Conservation (phyloP, 2,329 filamentous ascomycete genomes). For the Colletotrichum tamarilloi region DNA sequence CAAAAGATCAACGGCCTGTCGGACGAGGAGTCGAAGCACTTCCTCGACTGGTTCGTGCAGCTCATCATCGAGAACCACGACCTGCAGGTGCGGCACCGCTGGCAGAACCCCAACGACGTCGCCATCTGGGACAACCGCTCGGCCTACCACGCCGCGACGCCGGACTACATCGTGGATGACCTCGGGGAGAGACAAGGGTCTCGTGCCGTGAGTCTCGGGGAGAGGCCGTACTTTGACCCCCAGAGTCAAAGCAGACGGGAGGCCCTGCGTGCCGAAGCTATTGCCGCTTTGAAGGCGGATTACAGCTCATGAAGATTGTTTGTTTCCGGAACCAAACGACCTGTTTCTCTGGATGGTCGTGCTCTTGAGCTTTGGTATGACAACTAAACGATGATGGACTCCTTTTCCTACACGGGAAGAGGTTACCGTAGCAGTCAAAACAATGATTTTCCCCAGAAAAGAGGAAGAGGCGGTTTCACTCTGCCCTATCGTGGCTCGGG, state of each 20-base stretch:
- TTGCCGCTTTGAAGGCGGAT: not conserved
- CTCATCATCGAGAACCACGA: conserved; percentile 67
- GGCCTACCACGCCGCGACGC: conserved; percentile 66
- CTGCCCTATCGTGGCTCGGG: not conserved
- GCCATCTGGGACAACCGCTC: conserved; percentile 70
- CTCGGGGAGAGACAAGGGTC: conserved; percentile 60
- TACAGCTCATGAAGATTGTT: not conserved
- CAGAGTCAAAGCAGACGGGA: conserved; percentile 44
- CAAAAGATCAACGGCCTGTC: conserved; percentile 62
- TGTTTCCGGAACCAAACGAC: not conserved
- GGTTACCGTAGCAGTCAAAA: not conserved
- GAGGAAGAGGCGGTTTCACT: not conserved
- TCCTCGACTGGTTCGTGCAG: conserved; percentile 64
- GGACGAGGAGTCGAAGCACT: conserved; percentile 56
- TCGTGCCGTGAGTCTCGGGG: conserved; percentile 63
- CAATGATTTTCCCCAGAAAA: not conserved
- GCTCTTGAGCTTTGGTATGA: not conserved
- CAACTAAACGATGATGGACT: not conserved
- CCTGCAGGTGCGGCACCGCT: conserved; percentile 60
- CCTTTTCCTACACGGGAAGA: not conserved
- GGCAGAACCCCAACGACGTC: conserved; percentile 57
- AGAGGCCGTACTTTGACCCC: conserved; percentile 65
- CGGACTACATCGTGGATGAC: conserved; percentile 58
- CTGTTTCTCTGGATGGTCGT: not conserved
- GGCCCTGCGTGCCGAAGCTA: conserved; percentile 26